These are phyloP conservation scores for Strobilomyces echinocephalus DNA, from an alignment of 768 basidiomycete species.

Conservation along the genomic window DNA sequence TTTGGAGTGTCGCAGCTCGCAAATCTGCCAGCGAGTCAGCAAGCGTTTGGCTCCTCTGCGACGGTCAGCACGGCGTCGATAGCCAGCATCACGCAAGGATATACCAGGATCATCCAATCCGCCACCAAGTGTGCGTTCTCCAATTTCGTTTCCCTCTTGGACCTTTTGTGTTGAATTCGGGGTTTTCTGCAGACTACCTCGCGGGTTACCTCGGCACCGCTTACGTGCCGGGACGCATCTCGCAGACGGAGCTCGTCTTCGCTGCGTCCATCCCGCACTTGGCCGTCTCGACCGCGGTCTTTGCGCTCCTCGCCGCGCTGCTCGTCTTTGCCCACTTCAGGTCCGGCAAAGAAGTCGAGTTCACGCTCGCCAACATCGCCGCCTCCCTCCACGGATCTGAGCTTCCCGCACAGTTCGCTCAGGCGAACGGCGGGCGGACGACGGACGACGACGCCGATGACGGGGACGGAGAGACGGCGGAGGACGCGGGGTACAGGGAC, in stretches of 20 bases:
- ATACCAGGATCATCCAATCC: conserved; percentile 20
- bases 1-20: conserved; percentile 18
- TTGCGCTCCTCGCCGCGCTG: conserved; percentile 19
- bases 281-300: conserved; percentile 20
- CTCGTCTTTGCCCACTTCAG: conserved; percentile 23
- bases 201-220: conserved; percentile 22
- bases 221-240: conserved; percentile 28
- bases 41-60: not conserved
- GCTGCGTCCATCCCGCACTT: conserved; percentile 26
- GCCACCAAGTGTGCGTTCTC: conserved; percentile 13
- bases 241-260: conserved; percentile 20
- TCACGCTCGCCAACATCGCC: conserved; percentile 22
- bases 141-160: not conserved
- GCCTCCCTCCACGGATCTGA: conserved; percentile 23
- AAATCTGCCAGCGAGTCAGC: not conserved
- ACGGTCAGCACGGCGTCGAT: conserved; percentile 8
- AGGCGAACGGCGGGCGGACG: not conserved
- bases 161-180: not conserved
- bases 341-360: conserved; percentile 17
- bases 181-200: conserved; percentile 10
- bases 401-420: conserved; percentile 20
- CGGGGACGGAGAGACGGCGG: not conserved
- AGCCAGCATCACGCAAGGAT: conserved; percentile 15
- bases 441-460: not conserved
- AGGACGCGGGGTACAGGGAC: not conserved